Evolutionary conservation across 768 basidiomycete genomes (phyloP).

Genomic region (Holtermanniella nyarrowii): DNA sequence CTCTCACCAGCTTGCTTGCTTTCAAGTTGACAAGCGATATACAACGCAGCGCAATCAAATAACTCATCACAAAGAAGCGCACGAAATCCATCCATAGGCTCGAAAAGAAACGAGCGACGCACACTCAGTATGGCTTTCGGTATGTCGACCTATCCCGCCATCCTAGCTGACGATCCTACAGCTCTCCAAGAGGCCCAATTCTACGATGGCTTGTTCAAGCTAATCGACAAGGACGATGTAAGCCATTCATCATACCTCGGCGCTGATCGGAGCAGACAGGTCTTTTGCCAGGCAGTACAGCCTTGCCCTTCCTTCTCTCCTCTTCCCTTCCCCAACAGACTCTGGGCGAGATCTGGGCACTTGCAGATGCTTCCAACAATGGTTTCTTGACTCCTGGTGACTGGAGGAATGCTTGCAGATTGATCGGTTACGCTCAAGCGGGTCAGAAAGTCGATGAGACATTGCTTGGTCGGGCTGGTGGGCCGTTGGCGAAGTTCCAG

Average conservation of each 20-base stretch:
- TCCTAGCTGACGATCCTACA: constrained; percentile 2
- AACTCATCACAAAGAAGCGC: too few species aligned
- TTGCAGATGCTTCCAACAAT: constrained; percentile 87
- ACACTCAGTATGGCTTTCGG: not conserved
- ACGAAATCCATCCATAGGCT: too few species aligned
- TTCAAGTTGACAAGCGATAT: too few species aligned
- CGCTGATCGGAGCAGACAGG: constrained; percentile 17
- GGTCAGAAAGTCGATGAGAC: constrained; percentile 44
- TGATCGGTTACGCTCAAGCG: constrained; percentile 84
- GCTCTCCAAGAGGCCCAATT: constrained; percentile 37
- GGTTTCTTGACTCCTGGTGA: constrained; percentile 83
- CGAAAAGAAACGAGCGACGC: not conserved
- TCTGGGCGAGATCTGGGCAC: constrained; percentile 86
- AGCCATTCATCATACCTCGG: not conserved
- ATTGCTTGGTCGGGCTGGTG: not conserved
- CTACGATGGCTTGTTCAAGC: constrained; percentile 34
- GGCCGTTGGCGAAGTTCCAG: constrained; percentile 1
- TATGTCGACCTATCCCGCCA: not conserved
- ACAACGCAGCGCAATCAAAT: too few species aligned
- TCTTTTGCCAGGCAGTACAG: constrained; percentile 62
- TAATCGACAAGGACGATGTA: constrained; percentile 37
- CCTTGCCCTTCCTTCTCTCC: constrained; percentile 73
- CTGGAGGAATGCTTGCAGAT: constrained; percentile 73
- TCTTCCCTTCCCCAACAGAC: constrained; percentile 65
- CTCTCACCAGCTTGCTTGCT: too few species aligned